phyloP scores from a whole-genome alignment of 148 eudicot species.

The Spergularia bocconei region DNA sequence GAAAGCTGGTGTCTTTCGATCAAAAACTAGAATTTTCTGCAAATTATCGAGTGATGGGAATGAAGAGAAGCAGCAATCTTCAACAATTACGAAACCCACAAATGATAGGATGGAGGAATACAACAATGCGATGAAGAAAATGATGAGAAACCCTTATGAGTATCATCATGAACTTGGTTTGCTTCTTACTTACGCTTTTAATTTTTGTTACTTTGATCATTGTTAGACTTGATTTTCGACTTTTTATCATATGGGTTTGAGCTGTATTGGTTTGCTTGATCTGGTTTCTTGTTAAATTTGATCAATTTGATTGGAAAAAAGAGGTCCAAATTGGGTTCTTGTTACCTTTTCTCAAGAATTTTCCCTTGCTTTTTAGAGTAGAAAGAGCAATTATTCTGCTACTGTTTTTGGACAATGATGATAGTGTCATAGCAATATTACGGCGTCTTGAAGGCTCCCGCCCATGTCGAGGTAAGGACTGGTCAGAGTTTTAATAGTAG shows the following conservation, averaged over 20 bases:
- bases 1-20: conserved; percentile 1
- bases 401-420: not conserved
- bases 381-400: not conserved
- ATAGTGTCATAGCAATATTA: not conserved
- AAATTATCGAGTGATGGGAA: conserved; percentile 38
- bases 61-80: conserved; percentile 32
- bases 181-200: conserved; percentile 20
- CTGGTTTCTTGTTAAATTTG: conserved; percentile 18
- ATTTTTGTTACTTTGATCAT: not conserved
- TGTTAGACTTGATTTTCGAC: not conserved
- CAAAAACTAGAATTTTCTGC: conserved; percentile 35
- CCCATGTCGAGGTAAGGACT: too few species aligned
- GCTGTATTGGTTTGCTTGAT: not conserved
- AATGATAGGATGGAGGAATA: conserved; percentile 66
- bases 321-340: not conserved
- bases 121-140: conserved; percentile 72
- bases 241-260: not conserved
- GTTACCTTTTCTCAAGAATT: not conserved
- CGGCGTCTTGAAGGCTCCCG: too few species aligned
- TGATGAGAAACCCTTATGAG: conserved; percentile 95
- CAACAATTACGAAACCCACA: conserved; percentile 20
- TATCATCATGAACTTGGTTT: conserved; percentile 95
- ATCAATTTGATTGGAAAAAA: not conserved
- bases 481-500: too few species aligned
- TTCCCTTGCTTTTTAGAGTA: not conserved